Base-by-base conservation (phyloP, 345 rosid genomes). In the Populus deltoides region DNA sequence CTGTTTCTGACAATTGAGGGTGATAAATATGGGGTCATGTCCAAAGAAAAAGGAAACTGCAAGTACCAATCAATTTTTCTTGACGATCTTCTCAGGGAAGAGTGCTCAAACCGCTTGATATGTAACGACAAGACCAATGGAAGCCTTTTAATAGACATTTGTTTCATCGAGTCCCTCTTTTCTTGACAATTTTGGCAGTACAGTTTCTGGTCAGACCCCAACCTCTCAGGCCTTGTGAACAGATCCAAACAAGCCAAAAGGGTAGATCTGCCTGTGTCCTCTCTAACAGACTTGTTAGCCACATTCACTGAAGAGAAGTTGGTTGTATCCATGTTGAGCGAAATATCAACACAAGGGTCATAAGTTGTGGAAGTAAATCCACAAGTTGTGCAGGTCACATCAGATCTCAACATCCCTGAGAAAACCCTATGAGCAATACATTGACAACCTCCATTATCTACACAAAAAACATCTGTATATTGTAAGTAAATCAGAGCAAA, bases 101-200 rank as follows among this genome's bases (percentile, higher is more conserved):
- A 81, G 74, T 81, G 84, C 77, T 77, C 84, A 27, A 81, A 81
- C 13, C 84, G 77, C 43, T 81, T 81, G 74, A 81, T 73, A 47
- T 81, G 84, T 35, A 81, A 77, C 8, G 84, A 81, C 63, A 81
- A 81, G 57, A 81, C 84, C 80, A 81, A 27, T 24, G 84, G 84
- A 27, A 81, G 84, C 74, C 79, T 73, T 45, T 22, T 72, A 16
- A 81, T 20, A 1, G 84, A 81, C 84, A 81, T 72, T 68, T 81
- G 84, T 59, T 81, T 81, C 69, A 43, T 61, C 2, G 80, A 77
- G 66, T 77, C 84, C 55, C 66, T 68, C 72, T 77, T 77, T 68
- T 81, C 80, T 68, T 77, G 51, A 81, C 84, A 81, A 29, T 77
- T 81, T 61, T 77, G 74, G 57, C 84, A 81, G 61, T 72, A 81